Conservation (phyloP, 768 basidiomycete genomes). For the Boletus fagicola region DNA sequence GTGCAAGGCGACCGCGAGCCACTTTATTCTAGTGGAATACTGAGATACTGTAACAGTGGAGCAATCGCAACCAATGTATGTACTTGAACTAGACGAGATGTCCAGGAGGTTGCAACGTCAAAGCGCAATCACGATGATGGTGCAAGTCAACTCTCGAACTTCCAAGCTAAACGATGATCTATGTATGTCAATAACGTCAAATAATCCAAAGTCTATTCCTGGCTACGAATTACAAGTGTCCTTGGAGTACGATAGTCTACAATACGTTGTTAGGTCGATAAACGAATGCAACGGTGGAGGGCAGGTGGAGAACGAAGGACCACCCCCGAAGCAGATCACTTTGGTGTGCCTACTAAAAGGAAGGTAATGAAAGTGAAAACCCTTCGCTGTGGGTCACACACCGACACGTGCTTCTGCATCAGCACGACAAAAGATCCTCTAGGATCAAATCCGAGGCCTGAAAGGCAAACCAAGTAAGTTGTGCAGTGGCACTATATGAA, state of each 20-base stretch:
- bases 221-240: background rate
- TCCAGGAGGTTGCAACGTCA: too few relatives aligned
- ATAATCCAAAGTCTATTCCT: background rate
- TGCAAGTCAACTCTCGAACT: too few relatives aligned
- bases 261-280: background rate
- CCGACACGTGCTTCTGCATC: background rate
- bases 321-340: too few relatives aligned
- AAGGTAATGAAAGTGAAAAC: background rate
- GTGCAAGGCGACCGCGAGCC: too few relatives aligned
- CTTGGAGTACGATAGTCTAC: background rate
- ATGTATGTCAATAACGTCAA: background rate
- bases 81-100: too few relatives aligned
- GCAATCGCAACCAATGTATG: too few relatives aligned
- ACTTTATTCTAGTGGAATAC: too few relatives aligned
- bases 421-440: background rate
- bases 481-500: background rate
- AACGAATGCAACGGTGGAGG: background rate
- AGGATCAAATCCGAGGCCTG: background rate
- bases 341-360: background rate
- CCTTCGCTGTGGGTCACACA: background rate
- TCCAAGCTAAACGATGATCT: background rate
- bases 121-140: too few relatives aligned
- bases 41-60: too few relatives aligned
- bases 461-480: background rate
- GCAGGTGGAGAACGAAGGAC: background rate